Base-by-base conservation (phyloP, 2,329 filamentous ascomycete species). In the Penicillium occitanis region DNA sequence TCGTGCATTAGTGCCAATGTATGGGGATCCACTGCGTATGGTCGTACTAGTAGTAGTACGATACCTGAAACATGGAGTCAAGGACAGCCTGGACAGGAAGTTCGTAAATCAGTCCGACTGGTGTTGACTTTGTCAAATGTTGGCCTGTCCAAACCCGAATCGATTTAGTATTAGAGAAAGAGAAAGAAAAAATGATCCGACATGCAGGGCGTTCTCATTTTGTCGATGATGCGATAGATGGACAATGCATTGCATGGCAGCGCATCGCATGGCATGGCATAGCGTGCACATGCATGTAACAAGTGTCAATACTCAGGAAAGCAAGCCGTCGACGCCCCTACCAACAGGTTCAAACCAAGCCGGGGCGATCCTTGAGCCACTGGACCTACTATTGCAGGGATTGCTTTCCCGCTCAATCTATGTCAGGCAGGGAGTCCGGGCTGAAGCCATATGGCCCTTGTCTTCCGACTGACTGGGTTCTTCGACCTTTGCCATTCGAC, bases 61-160 rank as follows among this genome's bases (percentile, higher is more conserved):
- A 30, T 37, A 55, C 51, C 51, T 57, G 53, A 57, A 57, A 53
- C 50, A 53, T 53, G 50, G 50, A 53, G 50, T n/a, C 25, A 53
- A n/a, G 28, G 28, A 33, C 25, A 33, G 50, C 25, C 33, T 8
- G 28, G 28, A 33, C 25, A 33, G 50, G 4, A 33, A 53, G 11
- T 33, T 10, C 22, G 17, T 33, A 25, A 53, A 53, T 11, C 50
- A n/a, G 25, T 33, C 28, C 14, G 50, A 33, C 13, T 33, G 25
- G 14, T 33, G 8, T 53, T 53, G 22, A 28, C 48, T 30, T 6
- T 51, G 48, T 51, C 13, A 6, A 53, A 17, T 11, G 25, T 33
- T 53, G 28, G 50, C 50, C 44, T 33, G 14, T 14, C 17, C 7
- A 30, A 30, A 30, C 25, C 28, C 22, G 2, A 51, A n/a, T 51